Percentiles rank a stretch among this genome's conserved stretches.
Conservation (phyloP, 768 basidiomycete genomes). For the Trametes gibbosa region DNA sequence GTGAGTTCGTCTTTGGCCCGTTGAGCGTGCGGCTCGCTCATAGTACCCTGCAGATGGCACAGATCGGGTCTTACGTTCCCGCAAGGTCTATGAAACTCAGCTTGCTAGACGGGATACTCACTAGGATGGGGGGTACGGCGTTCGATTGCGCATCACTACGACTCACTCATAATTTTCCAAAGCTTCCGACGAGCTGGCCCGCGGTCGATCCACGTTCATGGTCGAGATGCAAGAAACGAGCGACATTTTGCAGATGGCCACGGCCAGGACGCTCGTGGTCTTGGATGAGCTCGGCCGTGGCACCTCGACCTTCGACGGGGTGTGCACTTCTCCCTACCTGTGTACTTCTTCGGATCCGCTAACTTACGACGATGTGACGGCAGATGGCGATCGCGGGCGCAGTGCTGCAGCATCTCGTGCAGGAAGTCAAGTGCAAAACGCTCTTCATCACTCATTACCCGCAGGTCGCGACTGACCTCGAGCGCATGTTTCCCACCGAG, state of each 20-base stretch:
- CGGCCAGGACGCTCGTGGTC: slow-evolving; percentile 77
- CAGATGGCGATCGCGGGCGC: slow-evolving; percentile 88
- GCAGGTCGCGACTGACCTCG: slow-evolving; percentile 67
- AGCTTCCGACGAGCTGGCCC: slow-evolving; percentile 86
- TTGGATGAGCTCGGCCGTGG: slow-evolving; percentile 90
- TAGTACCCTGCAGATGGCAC: slow-evolving; percentile 49
- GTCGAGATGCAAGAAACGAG: slow-evolving; percentile 94
- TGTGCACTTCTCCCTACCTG: slow-evolving; percentile 17
- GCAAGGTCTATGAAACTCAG: slow-evolving; percentile 70
- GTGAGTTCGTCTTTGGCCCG: slow-evolving; percentile 6
- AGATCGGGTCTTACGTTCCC: slow-evolving; percentile 93
- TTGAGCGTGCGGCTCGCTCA: neutral
- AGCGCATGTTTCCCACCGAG: slow-evolving; percentile 53
- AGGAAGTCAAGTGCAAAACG: slow-evolving; percentile 60
- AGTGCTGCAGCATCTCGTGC: slow-evolving; percentile 69
- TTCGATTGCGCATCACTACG: no score
- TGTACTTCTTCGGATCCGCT: neutral
- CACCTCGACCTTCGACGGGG: slow-evolving; percentile 90
- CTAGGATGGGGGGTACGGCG: slow-evolving; percentile 81
- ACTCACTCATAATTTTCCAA: slow-evolving; percentile 1
- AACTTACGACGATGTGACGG: slow-evolving; percentile 22
- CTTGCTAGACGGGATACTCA: slow-evolving; percentile 81
- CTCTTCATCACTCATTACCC: slow-evolving; percentile 97
- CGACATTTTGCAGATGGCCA: slow-evolving; percentile 79
- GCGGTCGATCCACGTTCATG: slow-evolving; percentile 94